Base-by-base conservation (phyloP, 345 rosid genomes). In the Populus deltoides region DNA sequence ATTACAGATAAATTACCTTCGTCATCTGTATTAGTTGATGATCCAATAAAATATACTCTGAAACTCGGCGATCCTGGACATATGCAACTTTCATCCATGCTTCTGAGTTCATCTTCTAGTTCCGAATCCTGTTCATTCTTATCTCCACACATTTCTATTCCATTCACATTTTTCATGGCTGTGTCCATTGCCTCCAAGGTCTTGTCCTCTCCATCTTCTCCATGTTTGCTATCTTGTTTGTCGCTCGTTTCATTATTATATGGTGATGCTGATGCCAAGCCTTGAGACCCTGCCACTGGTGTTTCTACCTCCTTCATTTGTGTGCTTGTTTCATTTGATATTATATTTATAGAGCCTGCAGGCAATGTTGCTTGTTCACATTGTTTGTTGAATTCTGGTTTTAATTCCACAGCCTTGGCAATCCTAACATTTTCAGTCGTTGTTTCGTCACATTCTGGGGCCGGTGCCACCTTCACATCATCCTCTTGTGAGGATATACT, bases 51-150 rank as follows among this genome's bases (percentile, higher is more conserved):
- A 75, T 79, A 85, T 38, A 85, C 81, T 66, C 87, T 82, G 79
- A 85, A 85, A 69, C 87, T 85, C 5, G 87, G 87, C 3, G 87
- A 80, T 29, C 83, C 77, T 59, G 77, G 80, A 53, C 68, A 70
- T 35, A 77, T 4, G 36, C 24, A 16, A 47, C 29, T 27, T 59
- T 41, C 55, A 1, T 9, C 38, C 9, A 39, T 10, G 35, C 35
- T 66, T 33, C 73, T 10, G 49, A 29, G 47, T 4, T 75, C 78
- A 1, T 33, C 74, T 15, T 75, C 82, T 31, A 12, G 18, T 47
- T 71, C 79, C 9, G 27, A 73, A 29, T 27, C 33, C 24, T 65
- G 78, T 45, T 7, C 47, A 8, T 53, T 36, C 33, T 66, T 70
- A 24, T 75, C 74, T 77, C 31, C 51, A 55, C 47, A 49, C 11